phyloP scores from a whole-genome alignment of 1,284 basidiomycete species.

The Fomes fomentarius region DNA sequence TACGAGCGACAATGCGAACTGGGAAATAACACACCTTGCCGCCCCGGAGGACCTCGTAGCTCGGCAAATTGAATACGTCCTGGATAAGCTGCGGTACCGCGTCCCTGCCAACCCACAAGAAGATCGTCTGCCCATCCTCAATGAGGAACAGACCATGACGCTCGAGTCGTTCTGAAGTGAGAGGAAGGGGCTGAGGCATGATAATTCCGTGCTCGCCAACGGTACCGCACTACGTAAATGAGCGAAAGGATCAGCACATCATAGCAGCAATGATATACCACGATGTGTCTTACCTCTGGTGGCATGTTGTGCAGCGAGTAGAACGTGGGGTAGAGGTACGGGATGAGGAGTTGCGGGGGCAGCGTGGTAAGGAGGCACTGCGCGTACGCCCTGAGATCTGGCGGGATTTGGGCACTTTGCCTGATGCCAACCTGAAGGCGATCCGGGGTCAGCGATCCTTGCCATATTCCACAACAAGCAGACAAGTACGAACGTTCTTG shows the following conservation, averaged over 20 bases:
- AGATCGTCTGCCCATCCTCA: conserved; percentile 97
- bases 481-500: conserved; percentile 77
- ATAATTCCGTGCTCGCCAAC: conserved; percentile 83
- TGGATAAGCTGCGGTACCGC: conserved; percentile 92
- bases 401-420: conserved; percentile 95
- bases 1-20: not conserved
- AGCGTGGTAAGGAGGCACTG: conserved; percentile 92
- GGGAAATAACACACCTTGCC: conserved; percentile 73
- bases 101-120: conserved; percentile 97
- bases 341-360: conserved; percentile 89
- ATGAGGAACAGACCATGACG: conserved; percentile 96
- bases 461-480: too few relatives aligned
- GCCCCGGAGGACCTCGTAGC: conserved; percentile 86
- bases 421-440: conserved; percentile 95
- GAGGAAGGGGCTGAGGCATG: conserved; percentile 85
- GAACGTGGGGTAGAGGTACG: conserved; percentile 94
- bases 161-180: conserved; percentile 93
- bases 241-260: not conserved
- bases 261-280: not conserved
- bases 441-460: too few relatives aligned
- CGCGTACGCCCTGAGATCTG: conserved; percentile 94
- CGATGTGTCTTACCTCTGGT: conserved; percentile 63
- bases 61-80: conserved; percentile 94
- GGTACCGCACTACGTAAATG: conserved; percentile 64
- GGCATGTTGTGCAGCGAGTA: conserved; percentile 98